A percentile compares a stretch with the other conserved stretches of the same genome.
Conservation (phyloP, 176 grass and related monocot genomes). For the Poa annua region DNA sequence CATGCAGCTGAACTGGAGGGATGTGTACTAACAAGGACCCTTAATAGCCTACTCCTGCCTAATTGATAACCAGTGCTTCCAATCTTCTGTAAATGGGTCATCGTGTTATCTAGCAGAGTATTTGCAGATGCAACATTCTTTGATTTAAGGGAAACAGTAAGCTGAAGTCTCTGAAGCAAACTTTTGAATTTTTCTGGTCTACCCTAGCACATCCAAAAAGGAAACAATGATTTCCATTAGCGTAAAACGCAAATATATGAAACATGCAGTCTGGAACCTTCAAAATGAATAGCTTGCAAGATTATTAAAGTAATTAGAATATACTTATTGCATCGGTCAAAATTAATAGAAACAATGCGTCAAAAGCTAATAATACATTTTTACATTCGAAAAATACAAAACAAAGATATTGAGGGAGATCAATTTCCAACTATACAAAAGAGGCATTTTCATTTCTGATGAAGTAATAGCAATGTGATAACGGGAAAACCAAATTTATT, state of each 20-base stretch:
- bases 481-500: neutral
- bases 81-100: slow-evolving; percentile 62
- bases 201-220: slow-evolving; percentile 51
- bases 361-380: slow-evolving; percentile 26
- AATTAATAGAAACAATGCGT: slow-evolving; percentile 11
- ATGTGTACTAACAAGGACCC: slow-evolving; percentile 54
- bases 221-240: slow-evolving; percentile 34
- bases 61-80: slow-evolving; percentile 45
- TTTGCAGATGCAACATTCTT: slow-evolving; percentile 45
- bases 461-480: neutral
- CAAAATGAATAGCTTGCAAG: neutral
- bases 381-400: neutral
- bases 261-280: slow-evolving; percentile 19
- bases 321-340: neutral
- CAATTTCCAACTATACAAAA: no score
- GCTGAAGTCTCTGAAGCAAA: slow-evolving; percentile 70
- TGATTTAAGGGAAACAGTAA: slow-evolving; percentile 62
- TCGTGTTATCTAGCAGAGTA: slow-evolving; percentile 55
- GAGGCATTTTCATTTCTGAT: neutral
- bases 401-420: no score
- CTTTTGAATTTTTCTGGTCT: slow-evolving; percentile 84
- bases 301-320: slow-evolving; percentile 23
- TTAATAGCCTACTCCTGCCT: slow-evolving; percentile 61
- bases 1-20: slow-evolving; percentile 51
- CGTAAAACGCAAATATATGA: slow-evolving; percentile 20